Evolutionary conservation across 1,284 basidiomycete species (phyloP), one percentile per base, ranked within the genome.

Genomic region (Erythrobasidium hasegawianum): DNA sequence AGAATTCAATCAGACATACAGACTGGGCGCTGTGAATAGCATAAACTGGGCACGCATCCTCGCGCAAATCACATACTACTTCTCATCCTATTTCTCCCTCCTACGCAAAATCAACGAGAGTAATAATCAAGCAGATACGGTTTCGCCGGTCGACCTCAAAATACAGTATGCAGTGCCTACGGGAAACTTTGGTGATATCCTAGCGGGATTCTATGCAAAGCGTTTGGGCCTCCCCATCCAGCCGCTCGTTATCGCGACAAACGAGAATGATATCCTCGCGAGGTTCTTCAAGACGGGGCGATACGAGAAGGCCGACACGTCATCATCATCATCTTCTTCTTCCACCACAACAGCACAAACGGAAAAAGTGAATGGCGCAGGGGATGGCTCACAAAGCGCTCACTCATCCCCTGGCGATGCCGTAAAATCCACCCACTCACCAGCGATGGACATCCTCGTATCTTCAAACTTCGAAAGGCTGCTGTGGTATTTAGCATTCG

Each of bases 41-140:
- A 98, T 98, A 81, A 99, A 99, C 82, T 98, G 95, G 94, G 96
- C 96, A 0, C 89, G 96, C 68, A 99, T 99, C 76, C 87, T 98
- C 71, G 92, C 94, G 3, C 96, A 98, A 78, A 97, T 94, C 27
- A 90, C 96, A 58, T 99, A 99, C 82, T 98, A 97, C 81, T 97
- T 99, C 81, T 86, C 88, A 61, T 88, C 95, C 59, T 97, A 89
- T 81, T 92, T 94, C 79, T 71, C 59, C 45, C 57, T 74, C 58
- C 57, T 69, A 55, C 70, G 76, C 72, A 62, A 76, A 33, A 22
- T 59, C 11, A 7, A 40, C n/a, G 20, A 20, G 26, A 10, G 16
- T n/a, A n/a, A n/a, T n/a, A n/a, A n/a, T n/a, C n/a, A n/a, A n/a
- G n/a, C n/a, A 33, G 56, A 64, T 20, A 56, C 64, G 1, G 54